Conservation (phyloP, 805 yeast species). For the Debaryomyces tyrocola region DNA sequence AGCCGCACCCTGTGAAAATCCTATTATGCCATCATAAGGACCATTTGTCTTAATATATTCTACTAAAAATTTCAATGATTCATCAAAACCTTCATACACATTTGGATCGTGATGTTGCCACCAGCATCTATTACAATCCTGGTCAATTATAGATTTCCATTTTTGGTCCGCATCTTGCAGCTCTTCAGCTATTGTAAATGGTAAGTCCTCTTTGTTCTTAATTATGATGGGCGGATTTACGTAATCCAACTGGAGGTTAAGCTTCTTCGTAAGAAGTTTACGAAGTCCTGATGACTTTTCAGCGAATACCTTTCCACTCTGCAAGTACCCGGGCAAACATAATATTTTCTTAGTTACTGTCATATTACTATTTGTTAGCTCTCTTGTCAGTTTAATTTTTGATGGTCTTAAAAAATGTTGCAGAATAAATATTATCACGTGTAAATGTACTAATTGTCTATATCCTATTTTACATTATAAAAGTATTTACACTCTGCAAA, state of each 20-base stretch:
- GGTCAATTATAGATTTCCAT: slow-evolving; percentile 31
- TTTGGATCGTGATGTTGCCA: slow-evolving; percentile 24
- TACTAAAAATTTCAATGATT: slow-evolving; percentile 23
- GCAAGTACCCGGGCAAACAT: slow-evolving; percentile 41
- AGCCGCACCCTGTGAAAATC: slow-evolving; percentile 46
- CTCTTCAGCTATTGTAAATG: slow-evolving; percentile 25
- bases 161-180: slow-evolving; percentile 24
- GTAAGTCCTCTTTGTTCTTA: slow-evolving; percentile 22
- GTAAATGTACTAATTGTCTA: too few relatives aligned
- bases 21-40: slow-evolving; percentile 43
- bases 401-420: too few relatives aligned
- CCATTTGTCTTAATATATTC: slow-evolving; percentile 33
- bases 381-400: too few relatives aligned
- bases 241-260: slow-evolving; percentile 28
- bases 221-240: slow-evolving; percentile 33
- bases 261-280: slow-evolving; percentile 26
- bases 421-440: too few relatives aligned
- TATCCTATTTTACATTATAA: slow-evolving; percentile 7
- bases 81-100: slow-evolving; percentile 27
- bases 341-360: slow-evolving; percentile 13
- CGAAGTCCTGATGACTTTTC: slow-evolving; percentile 33
- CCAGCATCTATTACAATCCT: slow-evolving; percentile 37
- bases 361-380: background rate
- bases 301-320: slow-evolving; percentile 32
- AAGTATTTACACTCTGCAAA: slow-evolving; percentile 64